Percentiles rank a stretch among this genome's conserved stretches.
Evolutionary conservation across 2,329 filamentous ascomycete genomes (phyloP).

Genomic region (Delphinella strobiligena): DNA sequence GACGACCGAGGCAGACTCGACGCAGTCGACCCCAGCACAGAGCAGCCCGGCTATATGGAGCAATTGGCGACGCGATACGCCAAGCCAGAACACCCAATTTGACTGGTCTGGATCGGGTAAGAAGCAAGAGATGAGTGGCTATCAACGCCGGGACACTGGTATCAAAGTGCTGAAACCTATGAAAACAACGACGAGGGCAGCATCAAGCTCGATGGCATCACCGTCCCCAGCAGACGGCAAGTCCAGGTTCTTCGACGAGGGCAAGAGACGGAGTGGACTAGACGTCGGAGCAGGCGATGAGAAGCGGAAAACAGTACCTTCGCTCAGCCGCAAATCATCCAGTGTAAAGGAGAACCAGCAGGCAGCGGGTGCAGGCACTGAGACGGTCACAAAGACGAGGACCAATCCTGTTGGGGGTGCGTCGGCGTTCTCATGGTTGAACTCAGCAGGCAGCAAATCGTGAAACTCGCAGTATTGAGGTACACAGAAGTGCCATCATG

Average conservation of each 20-base stretch:
- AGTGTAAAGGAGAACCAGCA: neutral
- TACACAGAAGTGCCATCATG: too few species aligned
- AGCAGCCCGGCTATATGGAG: conserved; percentile 33
- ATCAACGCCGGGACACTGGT: conserved; percentile 56
- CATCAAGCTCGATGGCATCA: conserved; percentile 29
- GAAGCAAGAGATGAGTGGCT: conserved; percentile 46
- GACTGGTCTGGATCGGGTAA: conserved; percentile 44
- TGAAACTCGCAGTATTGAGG: too few species aligned
- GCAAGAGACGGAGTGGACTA: conserved; percentile 16
- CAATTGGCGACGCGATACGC: conserved; percentile 35
- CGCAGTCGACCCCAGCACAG: conserved; percentile 12
- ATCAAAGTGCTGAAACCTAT: conserved; percentile 87
- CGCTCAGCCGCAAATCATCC: conserved; percentile 8
- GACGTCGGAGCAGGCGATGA: conserved; percentile 7
- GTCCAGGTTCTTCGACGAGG: conserved; percentile 39
- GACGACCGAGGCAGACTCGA: neutral
- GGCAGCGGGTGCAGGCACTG: conserved; percentile 8
- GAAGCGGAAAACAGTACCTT: conserved; percentile 11
- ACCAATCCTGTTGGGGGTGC: conserved; percentile 84
- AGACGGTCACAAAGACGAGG: conserved; percentile 18
- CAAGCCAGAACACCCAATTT: conserved; percentile 15
- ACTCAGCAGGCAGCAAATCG: conserved; percentile 21
- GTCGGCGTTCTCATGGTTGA: conserved; percentile 90
- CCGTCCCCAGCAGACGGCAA: conserved; percentile 21
- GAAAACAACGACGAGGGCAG: conserved; percentile 46